These are phyloP conservation scores for Trichoderma asperellum DNA, from an alignment of 2,329 filamentous ascomycete genomes.

Conservation along the genomic window DNA sequence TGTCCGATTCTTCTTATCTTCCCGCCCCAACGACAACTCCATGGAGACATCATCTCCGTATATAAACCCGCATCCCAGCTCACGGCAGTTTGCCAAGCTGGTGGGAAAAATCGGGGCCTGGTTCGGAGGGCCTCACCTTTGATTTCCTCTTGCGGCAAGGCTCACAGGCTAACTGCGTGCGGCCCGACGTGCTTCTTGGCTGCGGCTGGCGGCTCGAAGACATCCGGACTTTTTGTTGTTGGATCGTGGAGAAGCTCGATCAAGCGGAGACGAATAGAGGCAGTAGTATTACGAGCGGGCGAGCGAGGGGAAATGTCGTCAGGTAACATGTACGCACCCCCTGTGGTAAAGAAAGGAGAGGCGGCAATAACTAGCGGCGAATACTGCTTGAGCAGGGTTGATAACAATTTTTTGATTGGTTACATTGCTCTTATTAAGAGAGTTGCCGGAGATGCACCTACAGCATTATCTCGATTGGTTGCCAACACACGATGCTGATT, in stretches of 20 bases:
- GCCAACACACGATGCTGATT: background rate
- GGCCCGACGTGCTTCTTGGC: constrained; percentile 16
- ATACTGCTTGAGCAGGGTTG: background rate
- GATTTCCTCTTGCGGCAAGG: constrained; percentile 30
- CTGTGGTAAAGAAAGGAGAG: background rate
- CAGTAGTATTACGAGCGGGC: background rate
- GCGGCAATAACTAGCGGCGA: background rate
- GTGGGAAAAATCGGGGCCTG: background rate
- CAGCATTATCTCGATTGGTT: background rate
- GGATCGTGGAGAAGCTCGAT: background rate
- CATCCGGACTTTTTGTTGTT: constrained; percentile 7
- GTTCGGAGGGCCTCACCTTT: constrained; percentile 9
- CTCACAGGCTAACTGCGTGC: constrained; percentile 26
- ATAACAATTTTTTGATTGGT: background rate
- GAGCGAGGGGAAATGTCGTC: background rate
- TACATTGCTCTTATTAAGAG: background rate
- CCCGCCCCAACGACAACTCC: background rate
- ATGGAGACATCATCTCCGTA: background rate
- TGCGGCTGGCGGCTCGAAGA: constrained; percentile 30
- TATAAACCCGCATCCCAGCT: background rate
- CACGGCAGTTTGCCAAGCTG: background rate
- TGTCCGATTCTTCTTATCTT: background rate
- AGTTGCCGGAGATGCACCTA: background rate
- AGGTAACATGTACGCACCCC: background rate
- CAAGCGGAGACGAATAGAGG: background rate